phyloP scores from a whole-genome alignment of 1,284 basidiomycete species.

The Austroboletus rostrupii region DNA sequence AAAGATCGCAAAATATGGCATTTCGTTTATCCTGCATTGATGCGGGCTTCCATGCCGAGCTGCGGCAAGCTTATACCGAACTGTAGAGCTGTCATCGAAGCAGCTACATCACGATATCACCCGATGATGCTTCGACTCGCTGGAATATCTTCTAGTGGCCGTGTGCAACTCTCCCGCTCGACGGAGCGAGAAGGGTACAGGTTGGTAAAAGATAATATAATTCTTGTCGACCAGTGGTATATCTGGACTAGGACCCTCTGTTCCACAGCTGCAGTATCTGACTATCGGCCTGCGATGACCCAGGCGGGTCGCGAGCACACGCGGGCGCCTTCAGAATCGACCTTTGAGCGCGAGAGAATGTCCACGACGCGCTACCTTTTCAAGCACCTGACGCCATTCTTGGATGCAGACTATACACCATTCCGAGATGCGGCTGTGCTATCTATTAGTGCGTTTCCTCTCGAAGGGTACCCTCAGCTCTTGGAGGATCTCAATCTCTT shows the following conservation, averaged over 20 bases:
- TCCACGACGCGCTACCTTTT: conserved; percentile 81
- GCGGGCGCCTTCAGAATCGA: conserved; percentile 68
- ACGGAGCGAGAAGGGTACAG: conserved; percentile 50
- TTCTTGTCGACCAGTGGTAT: conserved; percentile 82
- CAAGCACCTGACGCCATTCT: conserved; percentile 80
- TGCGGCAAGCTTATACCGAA: conserved; percentile 41
- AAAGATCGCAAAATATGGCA: conserved; percentile 70
- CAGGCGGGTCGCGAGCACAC: conserved; percentile 64
- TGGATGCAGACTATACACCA: conserved; percentile 79
- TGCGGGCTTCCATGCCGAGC: conserved; percentile 51
- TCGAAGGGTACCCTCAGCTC: conserved; percentile 73
- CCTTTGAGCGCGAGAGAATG: conserved; percentile 71
- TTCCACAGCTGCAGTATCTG: conserved; percentile 70
- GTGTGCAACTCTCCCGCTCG: conserved; percentile 34
- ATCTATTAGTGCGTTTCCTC: conserved; percentile 84
- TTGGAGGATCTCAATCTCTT: conserved; percentile 82
- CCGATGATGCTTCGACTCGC: conserved; percentile 64
- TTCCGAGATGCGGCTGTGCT: conserved; percentile 86
- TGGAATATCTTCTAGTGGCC: conserved; percentile 54
- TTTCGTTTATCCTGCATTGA: conserved; percentile 61
- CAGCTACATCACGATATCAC: conserved; percentile 64
- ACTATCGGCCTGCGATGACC: conserved; percentile 52
- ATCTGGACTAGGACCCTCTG: conserved; percentile 83
- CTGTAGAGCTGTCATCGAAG: conserved; percentile 63
- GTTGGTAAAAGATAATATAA: conserved; percentile 58